Percentiles rank a stretch among this genome's conserved stretches.
Conservation (phyloP, 805 yeast species). For the Lipomyces lipofer region DNA sequence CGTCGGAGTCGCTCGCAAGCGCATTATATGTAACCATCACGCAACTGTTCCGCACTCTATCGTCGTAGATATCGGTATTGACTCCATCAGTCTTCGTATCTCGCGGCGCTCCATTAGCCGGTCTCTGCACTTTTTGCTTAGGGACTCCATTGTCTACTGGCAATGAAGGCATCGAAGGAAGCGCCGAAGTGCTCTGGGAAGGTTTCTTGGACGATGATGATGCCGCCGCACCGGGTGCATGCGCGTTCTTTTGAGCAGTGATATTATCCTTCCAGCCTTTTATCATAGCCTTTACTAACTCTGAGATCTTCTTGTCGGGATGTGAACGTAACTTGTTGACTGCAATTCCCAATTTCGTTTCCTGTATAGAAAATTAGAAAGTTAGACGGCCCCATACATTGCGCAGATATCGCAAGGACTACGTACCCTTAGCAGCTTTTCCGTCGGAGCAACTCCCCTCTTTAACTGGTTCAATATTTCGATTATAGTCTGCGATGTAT, state of each 20-base stretch:
- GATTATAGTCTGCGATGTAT: constrained; percentile 61
- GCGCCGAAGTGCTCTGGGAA: constrained; percentile 28
- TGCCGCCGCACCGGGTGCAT: constrained; percentile 2
- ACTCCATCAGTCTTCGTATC: constrained; percentile 81
- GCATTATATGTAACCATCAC: constrained; percentile 85
- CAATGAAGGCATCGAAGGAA: constrained; percentile 17
- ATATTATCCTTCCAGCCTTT: constrained; percentile 89
- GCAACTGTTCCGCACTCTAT: constrained; percentile 80
- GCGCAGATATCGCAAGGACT: no score
- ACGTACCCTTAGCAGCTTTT: constrained; percentile 68
- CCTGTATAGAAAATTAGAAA: no score
- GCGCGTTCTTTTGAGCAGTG: constrained; percentile 43
- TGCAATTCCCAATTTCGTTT: constrained; percentile 95
- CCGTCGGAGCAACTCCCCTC: constrained; percentile 78
- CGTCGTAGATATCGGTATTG: constrained; percentile 64
- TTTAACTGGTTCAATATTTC: constrained; percentile 67
- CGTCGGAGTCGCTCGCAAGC: constrained; percentile 74
- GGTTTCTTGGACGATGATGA: constrained; percentile 8
- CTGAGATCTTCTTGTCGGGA: constrained; percentile 57
- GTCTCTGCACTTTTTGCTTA: constrained; percentile 15
- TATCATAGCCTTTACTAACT: constrained; percentile 78
- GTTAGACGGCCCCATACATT: no score
- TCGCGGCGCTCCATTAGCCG: constrained; percentile 54
- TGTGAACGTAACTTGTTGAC: constrained; percentile 85
- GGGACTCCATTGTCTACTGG: neutral